A percentile compares a stretch with the other conserved stretches of the same genome.
These are phyloP conservation scores for Mucor circinelloides DNA, from an alignment of 371 early-diverging fungal species.

Conservation along the genomic window DNA sequence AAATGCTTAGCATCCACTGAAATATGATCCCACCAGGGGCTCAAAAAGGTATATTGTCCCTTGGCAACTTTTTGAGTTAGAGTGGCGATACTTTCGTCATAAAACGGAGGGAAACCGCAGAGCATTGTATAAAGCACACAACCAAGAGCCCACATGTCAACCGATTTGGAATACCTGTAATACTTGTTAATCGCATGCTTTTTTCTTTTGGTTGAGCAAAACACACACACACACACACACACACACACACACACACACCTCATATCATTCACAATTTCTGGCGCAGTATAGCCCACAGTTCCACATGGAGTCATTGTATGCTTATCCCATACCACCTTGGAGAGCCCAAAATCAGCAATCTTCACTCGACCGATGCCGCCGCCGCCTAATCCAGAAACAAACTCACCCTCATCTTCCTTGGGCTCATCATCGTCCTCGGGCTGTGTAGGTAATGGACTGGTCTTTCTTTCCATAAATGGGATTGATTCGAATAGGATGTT, in stretches of 20 bases:
- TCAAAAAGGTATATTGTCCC: constrained; percentile 74
- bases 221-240: no score
- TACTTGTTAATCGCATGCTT: background rate
- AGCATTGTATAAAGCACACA: constrained; percentile 90
- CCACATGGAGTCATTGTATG: constrained; percentile 90
- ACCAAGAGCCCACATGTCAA: constrained; percentile 95
- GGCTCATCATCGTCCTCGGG: constrained; percentile 52
- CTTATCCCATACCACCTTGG: constrained; percentile 81
- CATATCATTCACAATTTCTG: constrained; percentile 81
- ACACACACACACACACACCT: no score
- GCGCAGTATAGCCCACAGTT: constrained; percentile 91
- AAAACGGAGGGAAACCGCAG: constrained; percentile 92
- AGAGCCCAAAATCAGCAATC: constrained; percentile 87
- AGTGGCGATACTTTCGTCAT: constrained; percentile 76
- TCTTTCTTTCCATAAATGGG: constrained; percentile 55
- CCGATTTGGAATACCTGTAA: constrained; percentile 79
- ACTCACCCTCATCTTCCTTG: constrained; percentile 76
- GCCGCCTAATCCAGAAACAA: constrained; percentile 72
- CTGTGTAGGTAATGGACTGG: constrained; percentile 36
- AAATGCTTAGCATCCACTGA: constrained; percentile 77
- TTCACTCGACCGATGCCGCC: constrained; percentile 84
- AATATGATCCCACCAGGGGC: constrained; percentile 92
- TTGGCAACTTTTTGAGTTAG: constrained; percentile 78
- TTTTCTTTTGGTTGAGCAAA: no score
- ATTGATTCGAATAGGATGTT: constrained; percentile 87